Evolutionary conservation across 345 rosid genomes (phyloP), one percentile per base, ranked within the genome.

Genomic region (Iberis pinnata): DNA sequence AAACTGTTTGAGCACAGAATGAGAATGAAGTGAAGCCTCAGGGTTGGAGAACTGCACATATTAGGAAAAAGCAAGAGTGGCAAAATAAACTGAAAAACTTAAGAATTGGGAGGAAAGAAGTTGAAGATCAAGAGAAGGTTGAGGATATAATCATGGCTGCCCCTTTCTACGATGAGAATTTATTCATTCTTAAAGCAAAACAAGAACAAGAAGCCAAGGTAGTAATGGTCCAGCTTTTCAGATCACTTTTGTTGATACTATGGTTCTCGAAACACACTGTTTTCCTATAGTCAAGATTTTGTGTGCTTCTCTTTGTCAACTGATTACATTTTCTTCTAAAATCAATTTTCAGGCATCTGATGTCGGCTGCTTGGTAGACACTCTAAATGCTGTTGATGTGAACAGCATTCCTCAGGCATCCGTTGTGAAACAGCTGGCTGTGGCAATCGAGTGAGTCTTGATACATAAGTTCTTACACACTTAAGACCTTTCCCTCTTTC

Each of bases 201-300:
- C 83, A 74, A 63, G 96, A 84, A 27, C 80, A 50, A 13, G 96
- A 92, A 67, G 76, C 83, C 40, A 92, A 85, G 96, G 98, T 80
- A 67, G 57, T 35, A 35, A 9, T 49, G 36, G 1, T 51, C 36
- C 56, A 16, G 19, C 36, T 46, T 16, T 61, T 38, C 25, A 18
- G 49, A 63, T 26, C 26, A 5, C 10, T 39, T 51, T 17, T 11
- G 13, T 26, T 64, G 35, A 16, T 49, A 59, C 17, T 0, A 12
- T 10, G 13, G 12, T 47, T 40, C 1, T 42, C 13, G 9, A 41
- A 14, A 7, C 26, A 12, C 47, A 16, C 7, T 17, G 8, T 57
- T 56, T 49, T 4, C 40, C n/a, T 35, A 29, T 41, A 29, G 33
- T 60, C 33, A 19, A 64, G 11, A 48, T 11, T 18, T 45, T 27